Base-by-base conservation (phyloP, 73 alveolate species). In the Paramecium caudatum region DNA sequence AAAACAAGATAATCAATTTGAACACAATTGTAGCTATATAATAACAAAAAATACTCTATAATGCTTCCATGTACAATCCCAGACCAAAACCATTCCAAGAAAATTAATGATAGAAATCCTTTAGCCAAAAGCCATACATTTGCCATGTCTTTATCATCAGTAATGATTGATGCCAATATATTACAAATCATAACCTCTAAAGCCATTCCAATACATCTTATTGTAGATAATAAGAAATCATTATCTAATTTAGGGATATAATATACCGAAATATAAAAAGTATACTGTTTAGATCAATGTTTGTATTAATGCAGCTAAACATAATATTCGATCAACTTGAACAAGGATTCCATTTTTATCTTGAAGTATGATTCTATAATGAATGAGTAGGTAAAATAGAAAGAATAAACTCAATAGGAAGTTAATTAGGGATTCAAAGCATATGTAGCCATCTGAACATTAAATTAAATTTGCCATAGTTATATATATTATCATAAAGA, bases 331-430 rank as follows among this genome's bases (percentile, higher is more conserved):
- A 55, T 55, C 80, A 3, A 55, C 3, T 5, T 55, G 3, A 21
- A 55, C 80, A 6, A 55, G 45, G 12, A 55, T 43, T 55, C 80
- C 80, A 55, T 43, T 55, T 55, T 55, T 55, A 55, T 55, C 80
- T 55, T 25, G 23, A 12, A 1, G 23, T 9, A 55, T 37, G 23
- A 55, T 55, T 23, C 80, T 55, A 23, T 55, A 55, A 21, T 43
- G 9, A 55, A 55, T 55, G 8, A 55, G 23, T 55, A 55, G n/a
- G 30, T 55, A 55, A 21, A 55, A 55, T 55, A 55, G 30, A 55
- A 27, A 55, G 23, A 55, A 23, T 17, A 55, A 55, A 23, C 80
- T 55, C 13, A 55, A 23, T 55, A 55, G 12, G 45, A 55, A 55
- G 23, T 55, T 43, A 12, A 55, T 23, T 0, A 55, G 37, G 10